Percentiles rank a stretch among this genome's conserved stretches.
Evolutionary conservation across 306 rosid species (phyloP).

Genomic region (Fagus crenata): DNA sequence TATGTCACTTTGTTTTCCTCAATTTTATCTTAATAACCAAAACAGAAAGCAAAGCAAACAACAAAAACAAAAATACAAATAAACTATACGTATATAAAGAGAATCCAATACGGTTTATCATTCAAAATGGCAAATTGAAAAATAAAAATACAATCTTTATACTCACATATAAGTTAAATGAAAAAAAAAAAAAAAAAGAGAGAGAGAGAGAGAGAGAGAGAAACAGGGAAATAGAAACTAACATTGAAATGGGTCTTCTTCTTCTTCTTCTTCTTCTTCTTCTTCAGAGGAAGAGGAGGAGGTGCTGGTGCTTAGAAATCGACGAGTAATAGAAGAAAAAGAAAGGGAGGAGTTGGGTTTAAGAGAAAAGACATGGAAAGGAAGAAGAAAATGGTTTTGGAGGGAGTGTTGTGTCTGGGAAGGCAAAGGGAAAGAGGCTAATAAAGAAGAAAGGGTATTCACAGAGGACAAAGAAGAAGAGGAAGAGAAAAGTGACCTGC

Average conservation of each 20-base stretch:
- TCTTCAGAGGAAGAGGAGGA: slow-evolving; percentile 15
- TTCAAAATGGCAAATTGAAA: neutral
- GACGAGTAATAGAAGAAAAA: slow-evolving; percentile 28
- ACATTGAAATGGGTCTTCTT: slow-evolving; percentile 37
- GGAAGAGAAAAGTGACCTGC: slow-evolving; percentile 14
- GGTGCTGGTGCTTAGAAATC: slow-evolving; percentile 33
- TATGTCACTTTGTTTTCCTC: neutral
- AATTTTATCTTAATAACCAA: neutral
- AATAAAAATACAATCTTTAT: neutral
- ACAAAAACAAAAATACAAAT: neutral
- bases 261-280: too few species aligned
- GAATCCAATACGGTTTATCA: neutral
- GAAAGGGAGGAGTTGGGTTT: slow-evolving; percentile 20
- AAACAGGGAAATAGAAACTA: slow-evolving; percentile 26
- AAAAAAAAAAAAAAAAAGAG: neutral
- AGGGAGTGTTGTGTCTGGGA: neutral
- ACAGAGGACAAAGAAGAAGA: slow-evolving; percentile 19
- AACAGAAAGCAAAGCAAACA: neutral
- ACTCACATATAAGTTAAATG: neutral
- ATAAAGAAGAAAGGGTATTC: slow-evolving; percentile 13
- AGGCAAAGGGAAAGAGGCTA: slow-evolving; percentile 7
- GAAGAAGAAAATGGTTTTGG: slow-evolving; percentile 26
- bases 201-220: too few species aligned
- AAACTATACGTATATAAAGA: neutral
- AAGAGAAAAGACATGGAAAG: slow-evolving; percentile 19